phyloP scores from a whole-genome alignment of 768 basidiomycete species.

The Amanita molliuscula region DNA sequence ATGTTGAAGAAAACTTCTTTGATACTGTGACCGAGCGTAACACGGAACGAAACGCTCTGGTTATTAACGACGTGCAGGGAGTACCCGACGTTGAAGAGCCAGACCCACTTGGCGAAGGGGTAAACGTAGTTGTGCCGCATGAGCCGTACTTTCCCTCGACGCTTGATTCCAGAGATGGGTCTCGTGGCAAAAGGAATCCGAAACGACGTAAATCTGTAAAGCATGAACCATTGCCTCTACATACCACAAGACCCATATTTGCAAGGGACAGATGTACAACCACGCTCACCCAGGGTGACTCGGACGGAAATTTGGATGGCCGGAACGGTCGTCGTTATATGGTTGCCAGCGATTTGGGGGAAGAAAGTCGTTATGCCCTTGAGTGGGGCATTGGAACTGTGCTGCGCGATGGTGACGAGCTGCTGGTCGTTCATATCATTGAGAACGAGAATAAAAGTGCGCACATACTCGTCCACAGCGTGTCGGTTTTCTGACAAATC shows the following conservation, averaged over 20 bases:
- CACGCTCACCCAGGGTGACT: constrained; percentile 78
- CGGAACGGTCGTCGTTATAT: constrained; percentile 66
- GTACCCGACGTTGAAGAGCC: constrained; percentile 50
- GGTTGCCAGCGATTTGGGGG: constrained; percentile 89
- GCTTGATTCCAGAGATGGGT: constrained; percentile 33
- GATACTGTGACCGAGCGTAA: constrained; percentile 82
- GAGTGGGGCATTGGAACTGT: constrained; percentile 99
- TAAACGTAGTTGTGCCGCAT: constrained; percentile 77
- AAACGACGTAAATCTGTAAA: constrained; percentile 54
- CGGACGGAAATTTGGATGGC: constrained; percentile 40
- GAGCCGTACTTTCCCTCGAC: constrained; percentile 77
- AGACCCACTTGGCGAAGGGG: constrained; percentile 87
- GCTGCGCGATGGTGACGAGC: constrained; percentile 86
- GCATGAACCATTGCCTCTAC: constrained; percentile 52
- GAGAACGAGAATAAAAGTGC: constrained; percentile 88
- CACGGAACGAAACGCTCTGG: constrained; percentile 72
- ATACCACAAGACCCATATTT: constrained; percentile 73
- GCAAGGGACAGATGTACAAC: constrained; percentile 91
- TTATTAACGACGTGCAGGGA: constrained; percentile 20
- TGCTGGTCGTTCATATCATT: constrained; percentile 83
- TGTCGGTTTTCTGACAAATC: constrained; percentile 4
- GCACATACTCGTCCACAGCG: constrained; percentile 13
- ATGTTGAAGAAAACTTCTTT: constrained; percentile 34
- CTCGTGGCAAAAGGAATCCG: constrained; percentile 31
- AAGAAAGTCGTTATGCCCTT: constrained; percentile 89